These are phyloP conservation scores for Sorghum bicolor DNA, from an alignment of 176 grass and related monocot genomes.

Conservation along the genomic window Sorghum_bicolor_NCBIv3 NC_012872.2:6669501-6670000, in stretches of 20 bases:
- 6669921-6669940: too few relatives aligned
- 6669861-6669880: not conserved
- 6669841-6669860: slow-evolving; percentile 8
- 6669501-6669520: not conserved
- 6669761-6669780: slow-evolving; percentile 17
- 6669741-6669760: not conserved
- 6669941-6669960: too few relatives aligned
- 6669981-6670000: not conserved
- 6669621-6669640: not conserved
- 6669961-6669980: too few relatives aligned
- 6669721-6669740: slow-evolving; percentile 31
- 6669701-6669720: not conserved
- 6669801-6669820: not conserved
- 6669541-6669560: too few relatives aligned
- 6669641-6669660: too few relatives aligned
- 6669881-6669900: too few relatives aligned
- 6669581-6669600: not conserved
- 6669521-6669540: not conserved
- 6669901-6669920: too few relatives aligned
- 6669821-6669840: not conserved
- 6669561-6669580: too few relatives aligned
- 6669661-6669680: too few relatives aligned
- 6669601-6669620: not conserved
- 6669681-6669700: not conserved
- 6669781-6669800: not conserved